A percentile compares a stretch with the other conserved stretches of the same genome.
phyloP scores from a whole-genome alignment of 2,329 filamentous ascomycete genomes.

The Chrysosporium keratinophilum region DNA sequence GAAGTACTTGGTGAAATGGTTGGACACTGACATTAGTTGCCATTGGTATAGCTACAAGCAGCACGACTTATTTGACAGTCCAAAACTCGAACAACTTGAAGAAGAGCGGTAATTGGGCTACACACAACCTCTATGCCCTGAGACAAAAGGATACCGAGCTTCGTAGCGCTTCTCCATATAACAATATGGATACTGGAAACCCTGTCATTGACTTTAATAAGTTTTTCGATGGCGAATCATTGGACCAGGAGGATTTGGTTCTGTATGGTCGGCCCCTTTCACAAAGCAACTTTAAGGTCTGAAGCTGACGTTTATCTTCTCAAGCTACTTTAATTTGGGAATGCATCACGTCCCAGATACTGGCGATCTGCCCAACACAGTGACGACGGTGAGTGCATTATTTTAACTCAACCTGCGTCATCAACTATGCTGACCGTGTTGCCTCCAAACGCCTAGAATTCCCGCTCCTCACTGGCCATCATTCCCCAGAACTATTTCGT shows the following conservation, averaged over 20 bases:
- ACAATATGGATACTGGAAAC: constrained; percentile 9
- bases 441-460: not conserved
- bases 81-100: constrained; percentile 39
- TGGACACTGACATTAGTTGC: not conserved
- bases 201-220: constrained; percentile 33
- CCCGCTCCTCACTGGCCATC: constrained; percentile 5
- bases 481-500: constrained; percentile 2
- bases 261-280: constrained; percentile 30
- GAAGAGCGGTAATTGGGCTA: constrained; percentile 41
- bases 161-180: constrained; percentile 10
- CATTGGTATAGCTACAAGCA: constrained; percentile 12
- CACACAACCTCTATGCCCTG: constrained; percentile 44
- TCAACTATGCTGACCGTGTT: not conserved
- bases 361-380: constrained; percentile 45
- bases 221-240: constrained; percentile 37
- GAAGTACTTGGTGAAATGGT: not conserved
- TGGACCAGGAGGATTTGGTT: constrained; percentile 36
- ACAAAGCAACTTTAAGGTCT: not conserved
- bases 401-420: not conserved
- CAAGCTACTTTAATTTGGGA: constrained; percentile 38
- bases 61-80: constrained; percentile 39
- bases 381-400: constrained; percentile 19
- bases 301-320: not conserved
- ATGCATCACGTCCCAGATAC: constrained; percentile 51
- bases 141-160: constrained; percentile 16